Conservation (phyloP, 2,329 filamentous ascomycete species). For the Pseudogymnoascus sp. region DNA sequence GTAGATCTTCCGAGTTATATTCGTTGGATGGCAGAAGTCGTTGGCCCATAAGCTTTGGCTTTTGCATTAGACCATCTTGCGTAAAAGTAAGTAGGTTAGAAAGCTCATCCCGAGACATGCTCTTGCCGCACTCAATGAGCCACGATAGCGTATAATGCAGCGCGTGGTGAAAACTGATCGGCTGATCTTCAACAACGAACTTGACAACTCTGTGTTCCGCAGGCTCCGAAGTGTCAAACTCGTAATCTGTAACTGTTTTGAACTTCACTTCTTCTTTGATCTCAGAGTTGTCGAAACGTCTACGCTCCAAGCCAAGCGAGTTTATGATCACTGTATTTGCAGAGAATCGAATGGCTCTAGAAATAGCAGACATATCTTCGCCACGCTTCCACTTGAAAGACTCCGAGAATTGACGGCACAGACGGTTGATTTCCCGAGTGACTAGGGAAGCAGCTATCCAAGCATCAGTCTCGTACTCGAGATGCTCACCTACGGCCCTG, state of each 20-base stretch:
- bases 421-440: constrained; percentile 86
- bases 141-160: constrained; percentile 94
- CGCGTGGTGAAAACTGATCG: constrained; percentile 95
- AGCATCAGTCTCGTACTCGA: constrained; percentile 95
- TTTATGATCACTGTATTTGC: constrained; percentile 81
- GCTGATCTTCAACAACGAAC: constrained; percentile 79
- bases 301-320: constrained; percentile 80
- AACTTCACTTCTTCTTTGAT: constrained; percentile 81
- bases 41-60: constrained; percentile 54
- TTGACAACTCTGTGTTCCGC: constrained; percentile 61
- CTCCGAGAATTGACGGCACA: constrained; percentile 82
- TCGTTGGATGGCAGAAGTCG: constrained; percentile 46
- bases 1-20: constrained; percentile 63
- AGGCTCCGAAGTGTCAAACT: constrained; percentile 56
- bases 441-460: constrained; percentile 97
- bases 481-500: constrained; percentile 85
- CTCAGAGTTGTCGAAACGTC: constrained; percentile 77
- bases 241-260: constrained; percentile 68
- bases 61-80: constrained; percentile 59
- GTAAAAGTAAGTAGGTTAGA: constrained; percentile 64
- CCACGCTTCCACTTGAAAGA: constrained; percentile 66
- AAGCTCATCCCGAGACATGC: constrained; percentile 61
- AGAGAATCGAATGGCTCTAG: constrained; percentile 62
- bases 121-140: constrained; percentile 83
- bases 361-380: constrained; percentile 59